These are phyloP conservation scores for Cucurbita argyrosperma DNA, from an alignment of 306 rosid species.

Conservation along the genomic window DNA sequence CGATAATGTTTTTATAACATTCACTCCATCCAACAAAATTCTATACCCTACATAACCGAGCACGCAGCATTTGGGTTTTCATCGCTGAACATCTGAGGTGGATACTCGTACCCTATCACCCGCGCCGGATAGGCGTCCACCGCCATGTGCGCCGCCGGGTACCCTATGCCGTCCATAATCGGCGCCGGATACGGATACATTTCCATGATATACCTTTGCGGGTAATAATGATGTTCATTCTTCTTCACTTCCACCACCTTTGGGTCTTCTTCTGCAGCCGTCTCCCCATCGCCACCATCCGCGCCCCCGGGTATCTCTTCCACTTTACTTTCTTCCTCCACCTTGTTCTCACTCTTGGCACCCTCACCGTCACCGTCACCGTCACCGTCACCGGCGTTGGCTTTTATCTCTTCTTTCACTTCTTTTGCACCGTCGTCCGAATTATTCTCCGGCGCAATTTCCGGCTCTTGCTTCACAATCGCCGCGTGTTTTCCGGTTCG, in stretches of 20 bases:
- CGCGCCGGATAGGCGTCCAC: neutral
- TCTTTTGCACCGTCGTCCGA: constrained; percentile 1
- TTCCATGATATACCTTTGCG: constrained; percentile 36
- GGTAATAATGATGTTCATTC: constrained; percentile 31
- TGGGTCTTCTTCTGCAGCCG: constrained; percentile 2
- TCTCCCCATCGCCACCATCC: neutral
- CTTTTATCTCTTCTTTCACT: constrained; percentile 11
- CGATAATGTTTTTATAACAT: neutral
- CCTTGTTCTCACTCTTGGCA: constrained; percentile 13
- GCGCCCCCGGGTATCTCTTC: constrained; percentile 5
- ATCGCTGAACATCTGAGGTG: constrained; percentile 86
- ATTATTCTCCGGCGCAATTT: constrained; percentile 22
- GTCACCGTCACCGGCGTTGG: constrained; percentile 6
- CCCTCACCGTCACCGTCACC: neutral
- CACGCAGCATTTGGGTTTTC: constrained; percentile 90
- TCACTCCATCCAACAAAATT: neutral
- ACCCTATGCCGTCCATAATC: constrained; percentile 68
- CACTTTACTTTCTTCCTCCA: constrained; percentile 3
- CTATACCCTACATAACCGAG: constrained; percentile 18
- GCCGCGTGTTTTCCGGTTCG: constrained; percentile 63
- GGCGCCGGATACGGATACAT: constrained; percentile 43
- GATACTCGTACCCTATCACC: constrained; percentile 35
- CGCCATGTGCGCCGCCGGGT: constrained; percentile 19
- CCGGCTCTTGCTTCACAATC: constrained; percentile 53
- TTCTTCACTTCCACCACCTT: constrained; percentile 31